These are phyloP conservation scores for Apiospora sp. DNA, from an alignment of 2,329 filamentous ascomycete genomes.

Conservation along the genomic window DNA sequence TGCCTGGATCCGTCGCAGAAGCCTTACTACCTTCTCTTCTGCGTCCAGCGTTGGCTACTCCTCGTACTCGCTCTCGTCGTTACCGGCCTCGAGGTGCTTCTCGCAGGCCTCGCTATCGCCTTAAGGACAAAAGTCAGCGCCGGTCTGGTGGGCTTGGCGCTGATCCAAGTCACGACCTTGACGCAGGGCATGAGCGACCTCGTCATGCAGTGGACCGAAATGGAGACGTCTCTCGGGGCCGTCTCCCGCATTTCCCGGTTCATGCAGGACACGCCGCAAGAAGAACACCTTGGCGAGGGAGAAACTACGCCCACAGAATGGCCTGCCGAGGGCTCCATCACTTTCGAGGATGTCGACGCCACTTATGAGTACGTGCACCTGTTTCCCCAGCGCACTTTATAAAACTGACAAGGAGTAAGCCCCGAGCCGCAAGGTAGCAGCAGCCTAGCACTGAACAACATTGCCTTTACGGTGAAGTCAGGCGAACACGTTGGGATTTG, in stretches of 20 bases:
- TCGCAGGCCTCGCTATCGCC: conserved; percentile 13
- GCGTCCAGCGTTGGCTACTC: conserved; percentile 22
- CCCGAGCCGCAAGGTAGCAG: conserved; percentile 12
- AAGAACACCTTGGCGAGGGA: conserved; percentile 20
- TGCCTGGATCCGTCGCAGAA: conserved; percentile 23
- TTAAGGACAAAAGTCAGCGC: not conserved
- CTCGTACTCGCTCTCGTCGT: conserved; percentile 20
- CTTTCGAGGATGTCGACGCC: conserved; percentile 21
- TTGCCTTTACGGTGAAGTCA: conserved; percentile 17
- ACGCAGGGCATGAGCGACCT: not conserved
- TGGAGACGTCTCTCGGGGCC: conserved; percentile 25
- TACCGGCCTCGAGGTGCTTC: conserved; percentile 24
- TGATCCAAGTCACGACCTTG: conserved; percentile 11
- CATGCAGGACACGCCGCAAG: conserved; percentile 20
- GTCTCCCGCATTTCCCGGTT: conserved; percentile 12
- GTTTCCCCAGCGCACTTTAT: not conserved
- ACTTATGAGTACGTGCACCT: not conserved
- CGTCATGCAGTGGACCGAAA: conserved; percentile 21
- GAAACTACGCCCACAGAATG: conserved; percentile 17
- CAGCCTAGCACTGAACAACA: not conserved
- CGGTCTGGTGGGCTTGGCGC: conserved; percentile 23
- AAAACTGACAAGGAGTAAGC: not conserved
- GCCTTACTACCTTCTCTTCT: conserved; percentile 24
- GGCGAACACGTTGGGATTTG: conserved; percentile 23
- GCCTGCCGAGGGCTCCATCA: conserved; percentile 7